Evolutionary conservation across 2,329 filamentous ascomycete species (phyloP), one percentile per base, ranked within the genome.

Genomic region (Ophiosphaerella korrae): DNA sequence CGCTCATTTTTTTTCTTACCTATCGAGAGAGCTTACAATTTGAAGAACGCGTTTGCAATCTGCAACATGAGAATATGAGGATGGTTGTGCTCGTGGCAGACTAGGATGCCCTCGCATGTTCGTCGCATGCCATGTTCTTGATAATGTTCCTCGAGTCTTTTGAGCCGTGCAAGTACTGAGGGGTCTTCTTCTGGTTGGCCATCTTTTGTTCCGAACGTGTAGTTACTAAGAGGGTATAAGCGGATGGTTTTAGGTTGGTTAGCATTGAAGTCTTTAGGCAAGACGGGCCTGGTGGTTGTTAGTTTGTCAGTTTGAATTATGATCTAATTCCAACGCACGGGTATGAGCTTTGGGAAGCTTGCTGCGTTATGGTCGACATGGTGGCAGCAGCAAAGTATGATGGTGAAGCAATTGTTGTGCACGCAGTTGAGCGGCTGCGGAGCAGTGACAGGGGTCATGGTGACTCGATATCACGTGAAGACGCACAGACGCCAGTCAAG

Each of bases 31-130:
- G 69, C 79, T 13, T 76, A 87, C 74, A 99, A 84, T 79, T 99
- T 99, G 81, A 99, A 99, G 80, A 99, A 99, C 21, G 94, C 93
- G 75, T 99, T 99, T 45, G 94, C 94, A 68, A 99, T 99, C 81
- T 99, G 94, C 57, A 99, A 83, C 94, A 99, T 97, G 62, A 99
- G 80, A 58, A 99, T 96, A 75, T 99, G 94, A 12, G 94, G 94
- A 75, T 97, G 94, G 78, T 97, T 97, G 81, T 97, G 93, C 77
- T 99, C 94, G 75, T 99, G 94, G 78, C 94, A 99, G 63, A 99
- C 91, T 41, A 99, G 84, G 64, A 99, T 91, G 66, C 92, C 94
- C 78, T 99, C 94, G 75, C 93, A 97, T 14, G 94, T 97, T 48
- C 94, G 88, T 50, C 94, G 88, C 94, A 99, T 99, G 69, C 94